Conservation (phyloP, 163 green algal genomes). For the Trebouxia gelatinosa region DNA sequence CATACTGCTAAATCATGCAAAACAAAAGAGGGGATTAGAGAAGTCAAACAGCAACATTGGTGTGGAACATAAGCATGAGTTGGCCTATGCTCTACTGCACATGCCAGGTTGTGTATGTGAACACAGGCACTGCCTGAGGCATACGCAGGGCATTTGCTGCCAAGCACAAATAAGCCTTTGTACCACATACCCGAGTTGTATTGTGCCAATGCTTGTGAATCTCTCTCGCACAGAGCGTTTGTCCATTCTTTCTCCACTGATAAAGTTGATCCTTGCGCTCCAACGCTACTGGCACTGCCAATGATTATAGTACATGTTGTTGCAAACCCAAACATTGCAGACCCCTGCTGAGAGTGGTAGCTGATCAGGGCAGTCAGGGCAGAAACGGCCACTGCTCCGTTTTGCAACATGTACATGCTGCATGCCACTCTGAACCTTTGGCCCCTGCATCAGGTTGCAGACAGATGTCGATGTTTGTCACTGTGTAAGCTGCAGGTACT, state of each 20-base stretch:
- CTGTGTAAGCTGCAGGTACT: too few relatives aligned
- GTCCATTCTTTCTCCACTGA: slow-evolving; percentile 75
- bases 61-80: too few relatives aligned
- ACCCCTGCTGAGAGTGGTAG: slow-evolving; percentile 5
- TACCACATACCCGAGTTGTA: slow-evolving; percentile 60
- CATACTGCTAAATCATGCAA: too few relatives aligned
- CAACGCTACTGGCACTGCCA: slow-evolving; percentile 54
- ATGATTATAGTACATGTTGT: slow-evolving; percentile 42
- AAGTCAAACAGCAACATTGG: too few relatives aligned
- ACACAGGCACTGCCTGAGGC: not conserved
- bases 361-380: slow-evolving; percentile 48
- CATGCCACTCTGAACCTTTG: too few relatives aligned
- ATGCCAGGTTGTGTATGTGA: not conserved
- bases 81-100: too few relatives aligned
- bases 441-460: too few relatives aligned
- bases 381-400: slow-evolving; percentile 58
- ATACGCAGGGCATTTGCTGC: not conserved
- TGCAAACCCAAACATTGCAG: slow-evolving; percentile 45
- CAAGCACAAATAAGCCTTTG: too few relatives aligned
- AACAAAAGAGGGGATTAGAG: too few relatives aligned
- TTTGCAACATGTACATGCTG: slow-evolving; percentile 73
- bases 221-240: slow-evolving; percentile 49
- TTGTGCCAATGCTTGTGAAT: slow-evolving; percentile 48
- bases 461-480: too few relatives aligned
- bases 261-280: slow-evolving; percentile 55